Evolutionary conservation across 225 moss, liverwort and hornwort species (phyloP), one percentile per base, ranked within the genome.

Genomic region (Polytrichum formosum): DNA sequence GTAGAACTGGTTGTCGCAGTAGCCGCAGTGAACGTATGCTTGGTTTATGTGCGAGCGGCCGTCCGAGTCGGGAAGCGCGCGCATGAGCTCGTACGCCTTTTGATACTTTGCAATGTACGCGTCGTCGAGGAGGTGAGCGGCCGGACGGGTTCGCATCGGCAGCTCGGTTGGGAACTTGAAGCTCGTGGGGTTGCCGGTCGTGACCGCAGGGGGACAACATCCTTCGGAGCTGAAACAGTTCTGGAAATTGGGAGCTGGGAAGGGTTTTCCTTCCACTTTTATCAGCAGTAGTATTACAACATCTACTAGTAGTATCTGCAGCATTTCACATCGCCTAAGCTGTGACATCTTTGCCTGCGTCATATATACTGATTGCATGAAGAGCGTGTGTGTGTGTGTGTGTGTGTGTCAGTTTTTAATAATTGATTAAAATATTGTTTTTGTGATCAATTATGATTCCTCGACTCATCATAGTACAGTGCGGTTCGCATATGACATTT

Each of bases 1-100:
- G 17, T 30, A 20, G 54, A 81, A 69, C 1, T 58, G 16, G 5
- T 70, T 70, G 5, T 73, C 67, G 20, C 73, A 70, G 54, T 78
- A 82, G 20, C 71, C 66, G 18, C 82, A 82, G 63, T 82, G 82
- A 18, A 82, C 46, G 2, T 46, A 26, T 2, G 56, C 63, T 55
- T 78, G 82, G 28, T 70, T 56, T 10, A 0, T 0, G 3, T 30
- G 56, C 6, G 82, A 82, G 6, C 82, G 70, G 25, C 74, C 70
- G 64, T 82, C 82, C 20, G 53, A 53, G 20, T 70, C 67, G 1
- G 77, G 77, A 0, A 82, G 70, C 4, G 66, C 61, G n/a, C 28
- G 18, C 74, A 82, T 69, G 54, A 82, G 61, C 33, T 64, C 67
- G 27, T 82, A 82, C 0, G 65, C 82, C 28, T 30, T 68, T 5